Evolutionary conservation across 2,329 filamentous ascomycete species (phyloP).

Genomic region (Cercospora zeina): DNA sequence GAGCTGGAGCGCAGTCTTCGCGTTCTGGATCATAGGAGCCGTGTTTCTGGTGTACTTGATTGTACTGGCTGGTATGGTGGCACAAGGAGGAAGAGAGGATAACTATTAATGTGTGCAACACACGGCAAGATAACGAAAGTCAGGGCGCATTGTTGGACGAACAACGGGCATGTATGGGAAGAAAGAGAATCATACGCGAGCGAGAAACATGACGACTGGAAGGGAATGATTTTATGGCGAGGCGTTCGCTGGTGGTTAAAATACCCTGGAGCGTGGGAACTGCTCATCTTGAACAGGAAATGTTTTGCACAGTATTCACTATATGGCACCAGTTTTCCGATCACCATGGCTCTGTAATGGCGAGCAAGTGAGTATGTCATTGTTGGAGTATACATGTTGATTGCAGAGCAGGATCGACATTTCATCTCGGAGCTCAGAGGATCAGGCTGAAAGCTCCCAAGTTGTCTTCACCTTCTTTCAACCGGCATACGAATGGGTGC

Average conservation of each 20-base stretch:
- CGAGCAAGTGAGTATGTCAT: background rate
- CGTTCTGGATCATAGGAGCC: conserved; percentile 63
- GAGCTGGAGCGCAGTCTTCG: conserved; percentile 64
- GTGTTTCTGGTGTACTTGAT: conserved; percentile 69
- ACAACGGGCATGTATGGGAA: background rate
- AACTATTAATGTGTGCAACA: conserved; percentile 7
- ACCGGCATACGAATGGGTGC: background rate
- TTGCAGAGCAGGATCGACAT: background rate
- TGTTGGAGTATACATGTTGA: background rate
- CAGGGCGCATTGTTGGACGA: background rate
- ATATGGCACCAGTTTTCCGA: background rate
- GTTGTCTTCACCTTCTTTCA: background rate
- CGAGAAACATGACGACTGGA: background rate
- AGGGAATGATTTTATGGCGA: conserved; percentile 8
- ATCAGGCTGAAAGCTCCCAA: background rate
- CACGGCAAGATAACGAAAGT: background rate
- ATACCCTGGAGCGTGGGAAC: conserved; percentile 8
- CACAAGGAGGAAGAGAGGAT: conserved; percentile 36
- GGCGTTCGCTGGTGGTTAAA: conserved; percentile 11
- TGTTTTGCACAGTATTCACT: conserved; percentile 2
- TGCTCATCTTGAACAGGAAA: conserved; percentile 5
- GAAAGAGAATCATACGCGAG: conserved; percentile 8
- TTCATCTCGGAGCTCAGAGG: background rate
- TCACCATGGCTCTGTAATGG: background rate
- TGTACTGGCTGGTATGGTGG: conserved; percentile 52